Evolutionary conservation across 257 asterid genomes (phyloP), one percentile per base, ranked within the genome.

Genomic region (Solanum lycopersicoides): DNA sequence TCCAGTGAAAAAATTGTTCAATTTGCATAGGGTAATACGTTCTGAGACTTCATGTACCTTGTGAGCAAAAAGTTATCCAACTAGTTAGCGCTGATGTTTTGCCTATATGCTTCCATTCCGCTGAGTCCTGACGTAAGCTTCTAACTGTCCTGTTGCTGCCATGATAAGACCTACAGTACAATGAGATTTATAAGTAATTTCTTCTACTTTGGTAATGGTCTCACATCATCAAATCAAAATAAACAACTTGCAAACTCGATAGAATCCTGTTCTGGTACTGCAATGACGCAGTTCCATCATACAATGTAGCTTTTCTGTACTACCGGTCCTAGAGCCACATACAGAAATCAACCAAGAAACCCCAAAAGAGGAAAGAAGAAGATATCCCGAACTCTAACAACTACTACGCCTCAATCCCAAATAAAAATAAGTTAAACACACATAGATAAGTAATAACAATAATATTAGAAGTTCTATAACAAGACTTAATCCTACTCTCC

Each of bases 141-240:
- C 90, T 87, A 90, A 86, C 83, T 88, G 90, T 56, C 90, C 88
- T 15, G 89, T 82, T 16, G 92, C 91, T 23, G 92, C 92, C 88
- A 90, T 68, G 79, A 90, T 53, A 75, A 90, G 89, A 72, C 92
- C 92, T 90, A 83, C 74, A 50, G 30, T 83, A 47, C 68, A 47
- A 16, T 25, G 15, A 79, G 5, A 79, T 1, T 15, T 44, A 16
- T 44, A 79, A 25, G 65, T 16, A 25, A 79, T 9, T 79, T 8
- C 65, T 45, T 25, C 65, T 9, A 79, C 83, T 42, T n/a, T 77
- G 63, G 23, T 28, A n/a, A n/a, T 42, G 63, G 32, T 44, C 83
- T 77, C 63, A 14, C 37, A 25, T 15, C 83, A 77, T 25, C 7
- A 9, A 45, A 42, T 42, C 9, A 9, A 45, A n/a, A 76, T 42